Conservation (phyloP, 176 grass and related monocot genomes). For the Rhynchospora tenuis region DNA sequence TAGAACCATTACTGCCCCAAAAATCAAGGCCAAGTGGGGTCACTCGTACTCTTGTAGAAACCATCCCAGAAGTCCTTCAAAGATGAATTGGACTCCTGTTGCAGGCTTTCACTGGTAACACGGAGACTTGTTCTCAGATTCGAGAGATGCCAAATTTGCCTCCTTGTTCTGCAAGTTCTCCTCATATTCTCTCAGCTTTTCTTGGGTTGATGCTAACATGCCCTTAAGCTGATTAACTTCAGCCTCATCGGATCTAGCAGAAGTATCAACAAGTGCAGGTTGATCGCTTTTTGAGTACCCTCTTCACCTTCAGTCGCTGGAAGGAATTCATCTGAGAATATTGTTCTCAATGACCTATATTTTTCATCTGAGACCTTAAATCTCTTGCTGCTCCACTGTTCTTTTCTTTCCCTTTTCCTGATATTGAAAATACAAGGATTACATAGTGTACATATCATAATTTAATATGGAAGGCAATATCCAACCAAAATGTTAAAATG, state of each 20-base stretch:
- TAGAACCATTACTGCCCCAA: too few species aligned
- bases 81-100: too few species aligned
- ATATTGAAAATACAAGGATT: background rate
- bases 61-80: too few species aligned
- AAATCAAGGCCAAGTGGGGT: too few species aligned
- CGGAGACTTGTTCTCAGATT: background rate
- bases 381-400: background rate
- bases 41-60: too few species aligned
- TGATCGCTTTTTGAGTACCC: background rate
- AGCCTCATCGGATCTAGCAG: background rate
- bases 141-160: background rate
- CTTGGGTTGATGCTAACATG: background rate
- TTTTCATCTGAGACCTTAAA: background rate
- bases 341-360: background rate
- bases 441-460: background rate
- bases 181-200: background rate
- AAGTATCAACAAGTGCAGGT: background rate
- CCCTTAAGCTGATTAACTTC: background rate
- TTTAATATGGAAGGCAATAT: background rate
- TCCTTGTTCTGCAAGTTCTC: background rate
- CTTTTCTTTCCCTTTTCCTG: background rate
- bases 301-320: background rate
- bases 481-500: background rate
- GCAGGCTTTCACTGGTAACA: too few species aligned
- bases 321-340: background rate